phyloP scores from a whole-genome alignment of 1,284 basidiomycete species.

The Naganishia albida region DNA sequence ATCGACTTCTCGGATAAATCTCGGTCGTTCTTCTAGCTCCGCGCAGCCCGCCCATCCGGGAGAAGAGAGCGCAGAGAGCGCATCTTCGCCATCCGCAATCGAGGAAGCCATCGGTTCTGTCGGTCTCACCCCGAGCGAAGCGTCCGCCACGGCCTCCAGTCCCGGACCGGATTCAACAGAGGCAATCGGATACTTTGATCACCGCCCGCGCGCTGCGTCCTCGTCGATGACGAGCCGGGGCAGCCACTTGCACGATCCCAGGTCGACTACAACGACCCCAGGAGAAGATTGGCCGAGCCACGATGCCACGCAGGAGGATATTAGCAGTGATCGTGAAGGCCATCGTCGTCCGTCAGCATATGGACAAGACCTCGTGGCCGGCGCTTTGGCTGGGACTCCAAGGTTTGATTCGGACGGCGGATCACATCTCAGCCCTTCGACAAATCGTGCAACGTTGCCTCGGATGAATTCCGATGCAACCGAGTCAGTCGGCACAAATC shows the following conservation, averaged over 20 bases:
- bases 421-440: background rate
- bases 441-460: background rate
- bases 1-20: background rate
- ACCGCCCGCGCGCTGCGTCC: background rate
- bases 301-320: background rate
- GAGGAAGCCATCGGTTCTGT: background rate
- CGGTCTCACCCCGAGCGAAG: background rate
- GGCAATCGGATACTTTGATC: background rate
- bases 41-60: background rate
- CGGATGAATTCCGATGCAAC: background rate
- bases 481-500: background rate
- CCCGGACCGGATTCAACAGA: background rate
- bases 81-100: background rate
- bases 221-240: conserved; percentile 4
- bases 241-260: background rate
- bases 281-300: conserved; percentile 24
- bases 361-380: conserved; percentile 1
- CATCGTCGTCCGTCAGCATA: background rate
- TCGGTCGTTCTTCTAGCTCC: background rate
- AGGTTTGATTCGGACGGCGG: background rate
- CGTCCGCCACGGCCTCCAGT: background rate
- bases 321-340: background rate
- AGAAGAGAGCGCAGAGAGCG: background rate
- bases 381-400: conserved; percentile 22
- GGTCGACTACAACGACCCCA: background rate